These are phyloP conservation scores for Tylopilus sp. DNA, from an alignment of 768 basidiomycete genomes.

Conservation along the genomic window DNA sequence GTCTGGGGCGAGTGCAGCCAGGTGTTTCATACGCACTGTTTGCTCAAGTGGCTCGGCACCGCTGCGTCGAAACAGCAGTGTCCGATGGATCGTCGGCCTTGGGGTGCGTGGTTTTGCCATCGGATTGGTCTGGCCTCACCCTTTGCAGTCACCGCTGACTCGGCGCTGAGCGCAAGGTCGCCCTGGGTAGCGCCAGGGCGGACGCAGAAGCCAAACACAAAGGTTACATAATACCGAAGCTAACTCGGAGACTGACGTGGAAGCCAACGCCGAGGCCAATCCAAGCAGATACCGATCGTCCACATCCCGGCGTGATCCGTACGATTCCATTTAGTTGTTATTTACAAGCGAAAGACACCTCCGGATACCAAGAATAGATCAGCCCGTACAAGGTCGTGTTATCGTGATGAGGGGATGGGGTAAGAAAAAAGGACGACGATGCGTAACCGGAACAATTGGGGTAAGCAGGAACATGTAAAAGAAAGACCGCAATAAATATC, in stretches of 20 bases:
- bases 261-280: neutral
- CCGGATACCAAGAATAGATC: neutral
- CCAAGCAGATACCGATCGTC: neutral
- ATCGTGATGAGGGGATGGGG: too few relatives aligned
- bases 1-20: constrained; percentile 99
- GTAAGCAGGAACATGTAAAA: neutral
- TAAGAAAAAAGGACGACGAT: neutral
- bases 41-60: constrained; percentile 94
- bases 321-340: neutral
- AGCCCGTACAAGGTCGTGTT: too few relatives aligned
- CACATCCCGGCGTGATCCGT: neutral
- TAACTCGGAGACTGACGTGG: too few relatives aligned
- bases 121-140: too few relatives aligned
- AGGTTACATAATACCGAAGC: too few relatives aligned
- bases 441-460: neutral
- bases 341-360: neutral
- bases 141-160: too few relatives aligned
- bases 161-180: neutral
- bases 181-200: neutral
- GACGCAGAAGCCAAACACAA: too few relatives aligned
- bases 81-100: constrained; percentile 94
- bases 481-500: constrained; percentile 19
- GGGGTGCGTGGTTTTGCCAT: constrained; percentile 62
- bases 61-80: constrained; percentile 90
- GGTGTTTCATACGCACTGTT: constrained; percentile 98